phyloP scores from a whole-genome alignment of 2,329 filamentous ascomycete genomes.

The Lithohypha guttulata region DNA sequence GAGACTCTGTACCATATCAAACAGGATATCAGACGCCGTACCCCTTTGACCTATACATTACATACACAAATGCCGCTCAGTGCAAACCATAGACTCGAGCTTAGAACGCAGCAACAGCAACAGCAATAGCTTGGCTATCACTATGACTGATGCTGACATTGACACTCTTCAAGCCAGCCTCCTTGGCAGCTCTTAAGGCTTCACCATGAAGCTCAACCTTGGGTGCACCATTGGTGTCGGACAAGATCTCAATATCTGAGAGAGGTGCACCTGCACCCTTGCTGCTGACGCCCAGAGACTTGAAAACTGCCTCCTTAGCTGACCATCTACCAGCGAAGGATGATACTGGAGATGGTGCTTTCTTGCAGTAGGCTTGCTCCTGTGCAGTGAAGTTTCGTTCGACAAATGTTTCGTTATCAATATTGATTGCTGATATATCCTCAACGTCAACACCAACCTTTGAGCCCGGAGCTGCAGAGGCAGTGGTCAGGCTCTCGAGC shows the following conservation, averaged over 20 bases:
- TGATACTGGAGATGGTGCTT: constrained; percentile 67
- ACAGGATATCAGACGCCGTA: too few species aligned
- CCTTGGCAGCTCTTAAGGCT: constrained; percentile 70
- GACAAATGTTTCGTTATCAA: constrained; percentile 86
- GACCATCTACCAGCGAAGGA: constrained; percentile 94
- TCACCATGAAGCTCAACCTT: constrained; percentile 79
- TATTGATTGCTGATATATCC: constrained; percentile 74
- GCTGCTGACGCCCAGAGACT: constrained; percentile 78
- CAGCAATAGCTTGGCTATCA: constrained; percentile 84
- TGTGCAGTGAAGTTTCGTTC: constrained; percentile 82
- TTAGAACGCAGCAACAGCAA: constrained; percentile 75
- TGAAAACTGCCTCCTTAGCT: constrained; percentile 98
- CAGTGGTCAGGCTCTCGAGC: constrained; percentile 64
- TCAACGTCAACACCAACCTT: constrained; percentile 93
- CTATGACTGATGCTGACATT: constrained; percentile 94
- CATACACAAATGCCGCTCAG: too few species aligned
- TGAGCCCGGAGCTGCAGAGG: constrained; percentile 51
- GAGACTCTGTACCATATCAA: too few species aligned
- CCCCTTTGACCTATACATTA: too few species aligned
- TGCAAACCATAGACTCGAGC: background rate
- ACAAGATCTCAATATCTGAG: constrained; percentile 88
- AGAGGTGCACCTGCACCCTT: constrained; percentile 80
- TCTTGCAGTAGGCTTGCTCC: constrained; percentile 79
- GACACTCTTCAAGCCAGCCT: constrained; percentile 77
- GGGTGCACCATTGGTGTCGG: constrained; percentile 71